phyloP scores from a whole-genome alignment of 768 basidiomycete genomes.

The Fistulinella prunicolor region DNA sequence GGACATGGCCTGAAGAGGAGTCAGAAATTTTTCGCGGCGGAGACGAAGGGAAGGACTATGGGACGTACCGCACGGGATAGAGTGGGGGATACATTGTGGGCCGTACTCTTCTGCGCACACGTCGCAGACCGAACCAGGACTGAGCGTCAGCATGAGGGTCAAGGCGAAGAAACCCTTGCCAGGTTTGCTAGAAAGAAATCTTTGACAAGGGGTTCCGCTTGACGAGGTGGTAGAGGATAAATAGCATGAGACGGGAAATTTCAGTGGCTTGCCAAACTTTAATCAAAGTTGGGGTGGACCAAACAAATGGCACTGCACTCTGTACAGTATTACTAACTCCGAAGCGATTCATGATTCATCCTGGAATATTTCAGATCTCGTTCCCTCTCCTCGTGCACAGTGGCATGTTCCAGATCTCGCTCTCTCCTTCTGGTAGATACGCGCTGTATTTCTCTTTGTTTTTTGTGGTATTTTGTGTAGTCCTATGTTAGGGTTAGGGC shows the following conservation, averaged over 20 bases:
- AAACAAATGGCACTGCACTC: conserved; percentile 32
- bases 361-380: neutral
- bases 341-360: conserved; percentile 9
- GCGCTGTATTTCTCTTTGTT: no score
- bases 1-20: conserved; percentile 63
- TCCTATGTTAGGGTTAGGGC: conserved; percentile 31
- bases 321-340: conserved; percentile 9
- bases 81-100: conserved; percentile 69
- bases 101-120: conserved; percentile 87
- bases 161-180: conserved; percentile 39
- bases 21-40: conserved; percentile 24
- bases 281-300: conserved; percentile 26
- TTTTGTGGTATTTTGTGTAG: neutral
- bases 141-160: conserved; percentile 73
- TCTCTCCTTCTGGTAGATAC: no score
- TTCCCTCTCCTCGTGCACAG: neutral
- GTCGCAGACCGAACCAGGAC: conserved; percentile 82
- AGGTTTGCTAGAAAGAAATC: conserved; percentile 38
- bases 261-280: conserved; percentile 30
- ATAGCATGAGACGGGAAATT: conserved; percentile 43
- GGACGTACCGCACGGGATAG: conserved; percentile 70
- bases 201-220: conserved; percentile 45
- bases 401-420: conserved; percentile 14
- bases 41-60: conserved; percentile 19
- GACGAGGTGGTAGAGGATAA: conserved; percentile 45